A percentile compares a stretch with the other conserved stretches of the same genome.
These are phyloP conservation scores for Ceratocystis huliohia DNA, from an alignment of 2,329 filamentous ascomycete genomes.

Conservation along the genomic window DNA sequence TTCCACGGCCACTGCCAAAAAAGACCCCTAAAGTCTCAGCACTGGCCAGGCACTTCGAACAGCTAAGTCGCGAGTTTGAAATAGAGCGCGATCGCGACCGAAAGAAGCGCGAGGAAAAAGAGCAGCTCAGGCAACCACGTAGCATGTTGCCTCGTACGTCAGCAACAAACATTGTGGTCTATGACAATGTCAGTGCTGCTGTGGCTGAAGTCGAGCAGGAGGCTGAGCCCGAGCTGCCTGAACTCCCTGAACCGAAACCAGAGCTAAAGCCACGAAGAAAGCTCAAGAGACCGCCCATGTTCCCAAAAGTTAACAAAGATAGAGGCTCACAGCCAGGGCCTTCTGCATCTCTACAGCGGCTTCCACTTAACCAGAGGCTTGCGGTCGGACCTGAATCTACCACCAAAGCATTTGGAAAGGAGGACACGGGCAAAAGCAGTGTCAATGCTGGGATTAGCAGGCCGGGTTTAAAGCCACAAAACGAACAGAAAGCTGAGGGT, in stretches of 20 bases:
- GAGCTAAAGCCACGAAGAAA: slow-evolving; percentile 12
- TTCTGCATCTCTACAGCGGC: not conserved
- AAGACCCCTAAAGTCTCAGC: slow-evolving; percentile 71
- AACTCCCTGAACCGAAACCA: slow-evolving; percentile 8
- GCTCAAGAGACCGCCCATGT: slow-evolving; percentile 16
- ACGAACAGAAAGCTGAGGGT: not conserved
- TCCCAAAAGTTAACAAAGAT: slow-evolving; percentile 16
- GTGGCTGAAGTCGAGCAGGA: slow-evolving; percentile 61
- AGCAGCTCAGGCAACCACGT: slow-evolving; percentile 51
- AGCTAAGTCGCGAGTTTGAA: slow-evolving; percentile 90
- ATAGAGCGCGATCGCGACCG: slow-evolving; percentile 82
- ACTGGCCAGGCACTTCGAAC: slow-evolving; percentile 92
- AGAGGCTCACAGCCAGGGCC: not conserved
- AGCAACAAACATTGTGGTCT: slow-evolving; percentile 90
- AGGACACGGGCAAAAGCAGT: not conserved
- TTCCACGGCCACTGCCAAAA: slow-evolving; percentile 73
- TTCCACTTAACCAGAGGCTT: not conserved
- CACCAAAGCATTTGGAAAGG: slow-evolving; percentile 3
- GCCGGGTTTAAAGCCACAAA: not conserved
- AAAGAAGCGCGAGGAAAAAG: slow-evolving; percentile 65
- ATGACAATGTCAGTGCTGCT: slow-evolving; percentile 84
- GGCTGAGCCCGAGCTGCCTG: slow-evolving; percentile 9
- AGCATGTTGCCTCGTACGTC: slow-evolving; percentile 75
- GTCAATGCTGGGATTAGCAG: not conserved
- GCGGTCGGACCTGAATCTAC: not conserved